Evolutionary conservation across 2,329 filamentous ascomycete species (phyloP), one percentile per base, ranked within the genome.

Genomic region (Pseudogymnoascus sp.): DNA sequence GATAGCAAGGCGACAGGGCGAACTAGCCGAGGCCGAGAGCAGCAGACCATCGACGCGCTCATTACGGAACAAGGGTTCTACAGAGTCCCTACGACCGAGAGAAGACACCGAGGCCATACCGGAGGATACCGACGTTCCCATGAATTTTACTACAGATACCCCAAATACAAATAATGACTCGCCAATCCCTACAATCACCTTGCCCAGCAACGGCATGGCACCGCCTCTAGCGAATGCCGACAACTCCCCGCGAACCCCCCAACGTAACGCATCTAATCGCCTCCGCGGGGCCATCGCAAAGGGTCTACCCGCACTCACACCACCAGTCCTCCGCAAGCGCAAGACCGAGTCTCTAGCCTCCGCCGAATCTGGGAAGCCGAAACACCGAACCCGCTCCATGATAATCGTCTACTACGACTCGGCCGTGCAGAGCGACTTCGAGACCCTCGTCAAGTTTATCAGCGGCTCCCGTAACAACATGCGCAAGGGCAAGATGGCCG

Each of bases 341-440:
- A 73, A 71, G 58, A 71, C 71, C 2, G 70, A 67, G 22, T 72
- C 70, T 28, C 61, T 72, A 22, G 68, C 67, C 3, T 72, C 70
- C 2, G 66, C 63, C 8, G 68, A 69, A 38, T 69, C 69, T 1
- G n/a, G 64, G 16, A 36, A 36, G 20, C 67, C 70, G 7, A 72
- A 71, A 64, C 88, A 88, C 71, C 85, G 89, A 60, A 86, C 85
- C 3, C 84, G 88, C 66, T 86, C 81, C 62, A 88, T 90, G 80
- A 87, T 93, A 54, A 86, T 94, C 39, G 89, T 97, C n/a, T 92
- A 91, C 74, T 97, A 97, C 71, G 92, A 97, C 71, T 90, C 88
- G 67, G 87, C 90, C 64, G 87, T 95, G 3, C 92, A 97, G 71
- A 85, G 85, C 58, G 85, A 87, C 38, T 91, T 97, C 66, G 92